Conservation (phyloP, 257 asterid species). For the Datura wrightii region DNA sequence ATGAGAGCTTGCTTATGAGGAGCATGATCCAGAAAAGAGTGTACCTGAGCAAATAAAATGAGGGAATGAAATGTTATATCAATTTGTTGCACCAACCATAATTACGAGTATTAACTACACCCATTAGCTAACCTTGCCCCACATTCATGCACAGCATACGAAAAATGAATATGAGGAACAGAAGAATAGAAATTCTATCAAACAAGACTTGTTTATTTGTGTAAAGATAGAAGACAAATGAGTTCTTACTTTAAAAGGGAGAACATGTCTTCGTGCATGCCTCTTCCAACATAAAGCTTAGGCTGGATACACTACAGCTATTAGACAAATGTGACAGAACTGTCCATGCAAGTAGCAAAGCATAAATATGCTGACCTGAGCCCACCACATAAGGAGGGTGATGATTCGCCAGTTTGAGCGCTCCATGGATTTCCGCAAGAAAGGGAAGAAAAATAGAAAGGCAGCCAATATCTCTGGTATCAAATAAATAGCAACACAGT, state of each 20-base stretch:
- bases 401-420: constrained; percentile 78
- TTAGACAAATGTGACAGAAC: constrained; percentile 37
- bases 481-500: constrained; percentile 83
- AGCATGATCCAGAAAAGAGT: constrained; percentile 92
- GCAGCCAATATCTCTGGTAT: constrained; percentile 86
- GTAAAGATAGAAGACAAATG: constrained; percentile 23
- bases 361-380: constrained; percentile 63
- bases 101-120: neutral
- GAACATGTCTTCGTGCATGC: constrained; percentile 95
- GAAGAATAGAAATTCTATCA: constrained; percentile 23
- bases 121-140: neutral
- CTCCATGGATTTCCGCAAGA: constrained; percentile 78
- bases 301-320: constrained; percentile 61
- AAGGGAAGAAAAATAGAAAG: constrained; percentile 76
- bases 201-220: neutral
- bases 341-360: constrained; percentile 25
- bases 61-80: constrained; percentile 14
- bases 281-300: constrained; percentile 95
- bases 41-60: constrained; percentile 58
- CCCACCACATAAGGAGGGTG: constrained; percentile 90
- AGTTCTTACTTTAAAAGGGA: constrained; percentile 88
- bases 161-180: neutral
- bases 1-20: constrained; percentile 89
- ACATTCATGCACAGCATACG: constrained; percentile 20
- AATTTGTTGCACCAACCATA: neutral